These are phyloP conservation scores for Kodamaea restingae DNA, from an alignment of 805 yeast genomes.

Conservation along the genomic window DNA sequence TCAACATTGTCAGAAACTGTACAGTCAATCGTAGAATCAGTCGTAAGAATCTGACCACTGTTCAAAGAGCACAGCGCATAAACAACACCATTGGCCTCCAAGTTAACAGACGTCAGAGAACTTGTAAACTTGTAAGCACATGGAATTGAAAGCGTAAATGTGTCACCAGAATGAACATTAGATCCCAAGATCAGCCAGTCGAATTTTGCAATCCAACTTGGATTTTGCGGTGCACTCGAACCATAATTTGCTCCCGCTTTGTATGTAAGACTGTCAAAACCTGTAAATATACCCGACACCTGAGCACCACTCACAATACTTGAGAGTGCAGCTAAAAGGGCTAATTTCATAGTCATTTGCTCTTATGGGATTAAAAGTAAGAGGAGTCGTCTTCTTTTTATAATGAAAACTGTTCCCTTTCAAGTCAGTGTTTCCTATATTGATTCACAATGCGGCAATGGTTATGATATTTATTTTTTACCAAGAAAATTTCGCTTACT, in stretches of 20 bases:
- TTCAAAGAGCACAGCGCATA: slow-evolving; percentile 22
- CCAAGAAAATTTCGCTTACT: no score
- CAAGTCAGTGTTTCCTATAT: no score
- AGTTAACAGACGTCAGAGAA: slow-evolving; percentile 4
- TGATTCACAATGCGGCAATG: no score
- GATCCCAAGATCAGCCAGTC: slow-evolving; percentile 19
- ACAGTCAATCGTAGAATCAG: slow-evolving; percentile 10
- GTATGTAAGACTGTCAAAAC: slow-evolving; percentile 13
- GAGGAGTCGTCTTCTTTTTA: no score
- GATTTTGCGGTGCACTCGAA: slow-evolving; percentile 4
- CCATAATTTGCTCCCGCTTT: slow-evolving; percentile 10
- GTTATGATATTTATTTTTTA: no score
- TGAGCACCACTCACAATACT: slow-evolving; percentile 4
- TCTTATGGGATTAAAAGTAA: neutral
- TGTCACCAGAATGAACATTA: slow-evolving; percentile 13
- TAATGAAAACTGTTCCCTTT: no score
- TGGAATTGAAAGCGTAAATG: slow-evolving; percentile 16
- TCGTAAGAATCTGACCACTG: slow-evolving; percentile 10
- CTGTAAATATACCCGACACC: slow-evolving; percentile 18
- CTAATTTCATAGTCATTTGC: neutral
- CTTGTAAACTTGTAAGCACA: slow-evolving; percentile 16
- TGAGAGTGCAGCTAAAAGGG: neutral
- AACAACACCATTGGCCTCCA: slow-evolving; percentile 7
- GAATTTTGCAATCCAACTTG: slow-evolving; percentile 18
- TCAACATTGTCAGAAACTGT: slow-evolving; percentile 14